Percentiles rank a stretch among this genome's conserved stretches.
These are phyloP conservation scores for Citrus hindsii DNA, from an alignment of 345 rosid genomes.

Conservation along the genomic window DNA sequence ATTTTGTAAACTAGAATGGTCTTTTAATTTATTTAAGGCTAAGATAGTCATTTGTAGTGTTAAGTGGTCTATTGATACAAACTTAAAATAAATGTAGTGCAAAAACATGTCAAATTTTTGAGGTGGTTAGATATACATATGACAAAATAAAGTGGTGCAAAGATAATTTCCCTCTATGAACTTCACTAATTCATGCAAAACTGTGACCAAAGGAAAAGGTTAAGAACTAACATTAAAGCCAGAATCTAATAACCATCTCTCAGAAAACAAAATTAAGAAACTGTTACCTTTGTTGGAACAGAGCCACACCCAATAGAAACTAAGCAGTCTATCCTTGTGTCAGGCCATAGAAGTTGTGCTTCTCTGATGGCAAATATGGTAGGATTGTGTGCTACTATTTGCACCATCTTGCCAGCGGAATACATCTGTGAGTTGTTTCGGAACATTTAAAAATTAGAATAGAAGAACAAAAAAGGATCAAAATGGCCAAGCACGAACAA, in stretches of 20 bases:
- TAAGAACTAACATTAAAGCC: slow-evolving; percentile 1
- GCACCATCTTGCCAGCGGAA: slow-evolving; percentile 99
- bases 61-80: too few species aligned
- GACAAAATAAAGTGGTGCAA: too few species aligned
- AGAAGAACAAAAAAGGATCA: neutral
- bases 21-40: too few species aligned
- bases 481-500: neutral
- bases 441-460: slow-evolving; percentile 1
- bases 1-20: too few species aligned
- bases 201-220: neutral
- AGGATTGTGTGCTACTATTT: slow-evolving; percentile 96
- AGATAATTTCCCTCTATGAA: neutral
- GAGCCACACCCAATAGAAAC: slow-evolving; percentile 98
- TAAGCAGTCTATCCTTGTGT: slow-evolving; percentile 87
- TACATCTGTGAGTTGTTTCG: slow-evolving; percentile 36
- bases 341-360: slow-evolving; percentile 99
- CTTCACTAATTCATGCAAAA: neutral
- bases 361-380: slow-evolving; percentile 89
- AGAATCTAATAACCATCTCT: neutral
- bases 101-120: too few species aligned
- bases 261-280: neutral
- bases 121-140: too few species aligned
- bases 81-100: too few species aligned
- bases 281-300: slow-evolving; percentile 84
- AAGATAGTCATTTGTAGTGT: too few species aligned